These are phyloP conservation scores for Fusarium sp. DNA, from an alignment of 2,329 filamentous ascomycete genomes.

Conservation along the genomic window DNA sequence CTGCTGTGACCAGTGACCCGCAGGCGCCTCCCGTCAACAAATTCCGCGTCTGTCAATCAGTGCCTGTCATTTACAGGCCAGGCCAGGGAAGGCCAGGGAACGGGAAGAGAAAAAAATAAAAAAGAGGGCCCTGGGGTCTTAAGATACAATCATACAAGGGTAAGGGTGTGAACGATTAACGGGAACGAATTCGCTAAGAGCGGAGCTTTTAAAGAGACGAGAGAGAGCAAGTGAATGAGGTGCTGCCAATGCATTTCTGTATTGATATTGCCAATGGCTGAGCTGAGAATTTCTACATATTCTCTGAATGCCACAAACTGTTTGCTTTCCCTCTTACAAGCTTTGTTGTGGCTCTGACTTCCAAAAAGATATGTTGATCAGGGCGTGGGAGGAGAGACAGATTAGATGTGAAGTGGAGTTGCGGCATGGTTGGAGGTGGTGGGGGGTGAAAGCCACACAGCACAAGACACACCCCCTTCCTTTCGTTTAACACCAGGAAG, in stretches of 20 bases:
- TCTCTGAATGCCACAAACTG: background rate
- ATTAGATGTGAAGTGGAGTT: slow-evolving; percentile 25
- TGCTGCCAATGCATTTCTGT: background rate
- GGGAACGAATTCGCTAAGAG: slow-evolving; percentile 39
- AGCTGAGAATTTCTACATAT: background rate
- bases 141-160: slow-evolving; percentile 5
- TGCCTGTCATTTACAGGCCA: slow-evolving; percentile 6
- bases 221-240: background rate
- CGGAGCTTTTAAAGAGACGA: slow-evolving; percentile 38
- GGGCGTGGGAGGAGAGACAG: slow-evolving; percentile 30
- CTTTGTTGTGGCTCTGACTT: slow-evolving; percentile 5
- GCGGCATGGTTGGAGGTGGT: slow-evolving; percentile 23
- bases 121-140: slow-evolving; percentile 39
- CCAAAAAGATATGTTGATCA: slow-evolving; percentile 13
- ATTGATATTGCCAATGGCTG: slow-evolving; percentile 16
- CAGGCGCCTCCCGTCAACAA: slow-evolving; percentile 24
- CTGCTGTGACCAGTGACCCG: slow-evolving; percentile 12
- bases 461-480: background rate
- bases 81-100: slow-evolving; percentile 22
- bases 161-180: slow-evolving; percentile 34
- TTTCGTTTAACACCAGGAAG: slow-evolving; percentile 15
- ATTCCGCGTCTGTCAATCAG: slow-evolving; percentile 14
- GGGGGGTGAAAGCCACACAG: slow-evolving; percentile 18
- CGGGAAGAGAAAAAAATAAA: slow-evolving; percentile 22
- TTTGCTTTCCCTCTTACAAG: background rate